Percentiles rank a stretch among this genome's conserved stretches.
Conservation (phyloP, 441 rosid genomes). For the Populus trichocarpa region DNA sequence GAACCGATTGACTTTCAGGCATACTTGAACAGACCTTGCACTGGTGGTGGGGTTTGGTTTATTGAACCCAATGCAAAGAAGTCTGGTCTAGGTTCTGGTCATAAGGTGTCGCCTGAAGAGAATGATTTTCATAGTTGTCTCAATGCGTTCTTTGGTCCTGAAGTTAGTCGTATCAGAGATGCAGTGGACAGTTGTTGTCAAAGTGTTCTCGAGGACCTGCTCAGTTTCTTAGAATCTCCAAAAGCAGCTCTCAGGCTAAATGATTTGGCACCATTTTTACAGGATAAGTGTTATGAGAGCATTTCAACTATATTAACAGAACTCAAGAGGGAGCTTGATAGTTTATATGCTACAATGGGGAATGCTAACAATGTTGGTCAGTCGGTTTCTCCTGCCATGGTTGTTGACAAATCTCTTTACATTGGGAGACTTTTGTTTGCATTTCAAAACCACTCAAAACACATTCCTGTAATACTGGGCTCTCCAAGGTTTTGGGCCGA, state of each 20-base stretch:
- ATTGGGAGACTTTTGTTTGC: constrained; percentile 93
- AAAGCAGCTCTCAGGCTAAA: constrained; percentile 79
- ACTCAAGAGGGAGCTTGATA: constrained; percentile 65
- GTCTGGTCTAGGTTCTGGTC: constrained; percentile 39
- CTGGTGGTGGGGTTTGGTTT: constrained; percentile 97
- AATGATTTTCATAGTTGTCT: constrained; percentile 78
- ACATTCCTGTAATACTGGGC: constrained; percentile 78
- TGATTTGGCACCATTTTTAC: constrained; percentile 76
- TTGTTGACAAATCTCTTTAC: constrained; percentile 84
- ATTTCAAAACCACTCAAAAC: constrained; percentile 74
- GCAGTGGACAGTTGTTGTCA: constrained; percentile 74
- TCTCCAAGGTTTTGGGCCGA: constrained; percentile 96
- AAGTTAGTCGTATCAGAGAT: constrained; percentile 80
- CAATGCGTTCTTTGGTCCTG: constrained; percentile 84
- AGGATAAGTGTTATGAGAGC: constrained; percentile 75
- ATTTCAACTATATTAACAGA: constrained; percentile 60
- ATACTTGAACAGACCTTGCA: constrained; percentile 75
- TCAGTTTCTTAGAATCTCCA: constrained; percentile 90
- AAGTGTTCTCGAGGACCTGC: constrained; percentile 71
- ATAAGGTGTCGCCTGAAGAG: constrained; percentile 53
- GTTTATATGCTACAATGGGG: constrained; percentile 47
- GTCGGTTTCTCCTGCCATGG: constrained; percentile 45
- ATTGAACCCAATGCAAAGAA: constrained; percentile 67
- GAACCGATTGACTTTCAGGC: constrained; percentile 67
- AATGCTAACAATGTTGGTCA: constrained; percentile 36